Evolutionary conservation across 1,139 yeast species (phyloP), one percentile per base, ranked within the genome.

Genomic region (Tardiomyces depauwii): DNA sequence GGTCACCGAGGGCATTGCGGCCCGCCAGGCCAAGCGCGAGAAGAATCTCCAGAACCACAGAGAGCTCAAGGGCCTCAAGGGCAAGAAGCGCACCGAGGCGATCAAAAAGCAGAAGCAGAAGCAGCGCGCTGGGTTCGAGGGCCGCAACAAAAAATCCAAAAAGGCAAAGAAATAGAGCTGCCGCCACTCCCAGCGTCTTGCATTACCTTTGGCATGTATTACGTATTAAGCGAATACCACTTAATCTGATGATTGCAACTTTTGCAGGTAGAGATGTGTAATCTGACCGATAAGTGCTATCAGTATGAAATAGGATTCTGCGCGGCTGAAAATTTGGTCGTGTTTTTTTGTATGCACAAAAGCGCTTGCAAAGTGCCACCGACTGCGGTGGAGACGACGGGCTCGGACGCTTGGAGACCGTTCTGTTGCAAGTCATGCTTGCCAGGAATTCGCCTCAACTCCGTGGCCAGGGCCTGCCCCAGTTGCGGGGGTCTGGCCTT

Each of bases 31-130:
- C 67, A 80, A 89, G 71, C 78, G 95, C 65, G 93, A 85, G 58
- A 94, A 85, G 56, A 91, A 91, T 59, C 72, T 91, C 64, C 80
- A 82, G 61, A 77, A 85, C 40, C 77, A 95, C 65, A 79, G 76
- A 59, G 94, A 82, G 39, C 81, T 82, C 62, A 87, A 82, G 67
- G 91, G 80, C 40, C 48, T 43, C 45, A 57, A 55, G 44, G 56
- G 54, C 40, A 52, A 55, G 49, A 55, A 56, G 45, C 49, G 47
- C 33, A 30, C 36, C 16, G 16, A 30, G 36, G 36, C 36, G n/a
- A 30, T 30, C n/a, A 51, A 50, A 45, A 47, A 53, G 49, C 53
- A 58, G 43, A 51, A 49, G 50, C 39, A 41, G 41, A 47, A 49
- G 42, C 55, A 51, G 46, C 52, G 60, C 30, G 61, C 60, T 7